Conservation (phyloP, 345 rosid genomes). For the Citrus trifoliata region DNA sequence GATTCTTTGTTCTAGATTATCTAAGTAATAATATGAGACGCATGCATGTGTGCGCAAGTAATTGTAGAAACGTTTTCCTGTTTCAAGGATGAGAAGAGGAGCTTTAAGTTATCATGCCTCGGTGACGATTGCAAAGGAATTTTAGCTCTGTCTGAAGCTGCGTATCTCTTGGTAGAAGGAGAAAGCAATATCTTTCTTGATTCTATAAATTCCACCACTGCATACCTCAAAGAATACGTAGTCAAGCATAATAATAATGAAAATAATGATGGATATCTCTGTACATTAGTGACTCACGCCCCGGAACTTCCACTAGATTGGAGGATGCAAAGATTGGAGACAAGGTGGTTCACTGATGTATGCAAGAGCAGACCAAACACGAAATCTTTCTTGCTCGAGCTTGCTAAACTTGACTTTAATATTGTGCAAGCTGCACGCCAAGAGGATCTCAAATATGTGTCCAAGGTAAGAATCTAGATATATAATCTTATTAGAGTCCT, state of each 20-base stretch:
- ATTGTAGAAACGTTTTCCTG: slow-evolving; percentile 11
- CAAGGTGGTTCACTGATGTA: slow-evolving; percentile 44
- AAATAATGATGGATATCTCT: background rate
- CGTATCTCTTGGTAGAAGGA: slow-evolving; percentile 1
- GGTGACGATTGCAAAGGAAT: slow-evolving; percentile 11
- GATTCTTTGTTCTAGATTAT: slow-evolving; percentile 1
- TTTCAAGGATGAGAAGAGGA: slow-evolving; percentile 18
- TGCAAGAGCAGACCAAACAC: slow-evolving; percentile 10
- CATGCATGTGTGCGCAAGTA: background rate
- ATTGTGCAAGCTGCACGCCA: slow-evolving; percentile 11
- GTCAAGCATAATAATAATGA: background rate
- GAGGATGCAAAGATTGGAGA: slow-evolving; percentile 25
- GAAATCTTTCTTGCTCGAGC: slow-evolving; percentile 28
- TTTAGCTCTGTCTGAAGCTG: slow-evolving; percentile 21
- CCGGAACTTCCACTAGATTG: no score
- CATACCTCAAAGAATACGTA: background rate
- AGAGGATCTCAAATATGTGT: no score
- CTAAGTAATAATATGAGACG: no score
- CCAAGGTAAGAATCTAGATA: background rate
- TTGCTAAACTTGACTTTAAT: no score
- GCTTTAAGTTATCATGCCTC: background rate
- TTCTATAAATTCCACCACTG: slow-evolving; percentile 8
- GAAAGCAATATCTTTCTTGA: slow-evolving; percentile 16
- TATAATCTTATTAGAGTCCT: no score
- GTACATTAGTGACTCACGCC: no score